Percentiles rank a stretch among this genome's conserved stretches.
Conservation (phyloP, 345 rosid genomes). For the Ailanthus altissimus region DNA sequence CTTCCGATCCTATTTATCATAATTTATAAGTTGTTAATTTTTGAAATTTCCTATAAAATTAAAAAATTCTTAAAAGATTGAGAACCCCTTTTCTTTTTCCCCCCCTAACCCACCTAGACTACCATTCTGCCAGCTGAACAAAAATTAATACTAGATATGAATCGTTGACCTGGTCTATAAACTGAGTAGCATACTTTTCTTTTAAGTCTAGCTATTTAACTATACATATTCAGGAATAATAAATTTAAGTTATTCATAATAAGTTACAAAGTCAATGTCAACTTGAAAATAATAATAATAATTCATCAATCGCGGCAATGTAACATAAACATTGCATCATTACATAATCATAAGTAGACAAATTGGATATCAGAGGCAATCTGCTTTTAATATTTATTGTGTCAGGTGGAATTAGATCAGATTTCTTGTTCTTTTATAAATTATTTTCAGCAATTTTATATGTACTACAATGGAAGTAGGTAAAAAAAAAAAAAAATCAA, state of each 20-base stretch:
- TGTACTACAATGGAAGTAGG: not conserved
- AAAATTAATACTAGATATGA: not conserved
- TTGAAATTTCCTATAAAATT: no score
- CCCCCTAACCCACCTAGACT: no score
- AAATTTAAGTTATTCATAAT: not conserved
- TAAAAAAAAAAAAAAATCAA: conserved; percentile 14
- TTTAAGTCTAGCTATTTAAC: no score
- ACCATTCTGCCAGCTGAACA: no score
- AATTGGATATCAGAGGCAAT: not conserved
- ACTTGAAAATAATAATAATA: not conserved
- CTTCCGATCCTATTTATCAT: not conserved
- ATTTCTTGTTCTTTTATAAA: not conserved
- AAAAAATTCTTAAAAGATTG: no score
- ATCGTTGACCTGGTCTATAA: not conserved
- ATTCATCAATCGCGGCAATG: not conserved
- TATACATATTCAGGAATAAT: not conserved
- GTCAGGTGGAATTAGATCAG: not conserved
- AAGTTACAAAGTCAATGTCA: conserved; percentile 4
- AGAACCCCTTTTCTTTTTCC: no score
- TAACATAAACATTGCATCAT: not conserved
- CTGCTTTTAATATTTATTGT: not conserved
- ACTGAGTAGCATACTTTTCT: not conserved
- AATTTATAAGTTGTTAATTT: no score
- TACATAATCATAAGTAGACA: conserved; percentile 13
- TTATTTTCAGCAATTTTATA: no score